phyloP scores from a whole-genome alignment of 176 grass and related monocot genomes.

The Hyparrhenia diplandra region DNA sequence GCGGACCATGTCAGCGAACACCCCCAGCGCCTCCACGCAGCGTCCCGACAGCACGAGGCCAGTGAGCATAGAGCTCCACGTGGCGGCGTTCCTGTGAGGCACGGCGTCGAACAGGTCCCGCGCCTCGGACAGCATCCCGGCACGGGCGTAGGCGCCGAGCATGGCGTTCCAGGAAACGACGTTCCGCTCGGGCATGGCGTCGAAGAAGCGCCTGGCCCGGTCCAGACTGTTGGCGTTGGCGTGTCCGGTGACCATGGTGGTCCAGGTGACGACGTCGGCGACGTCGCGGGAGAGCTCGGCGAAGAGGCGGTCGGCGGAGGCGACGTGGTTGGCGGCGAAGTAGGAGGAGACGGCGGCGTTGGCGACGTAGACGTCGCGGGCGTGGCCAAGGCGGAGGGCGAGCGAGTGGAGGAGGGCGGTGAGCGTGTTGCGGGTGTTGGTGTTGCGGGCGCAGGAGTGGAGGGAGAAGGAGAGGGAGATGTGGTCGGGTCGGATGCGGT shows the following conservation, averaged over 20 bases:
- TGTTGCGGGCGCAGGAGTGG: slow-evolving; percentile 31
- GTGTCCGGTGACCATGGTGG: slow-evolving; percentile 47
- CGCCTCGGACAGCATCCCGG: slow-evolving; percentile 31
- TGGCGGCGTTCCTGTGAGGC: slow-evolving; percentile 39
- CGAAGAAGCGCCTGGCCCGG: slow-evolving; percentile 38
- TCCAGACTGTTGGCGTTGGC: not conserved
- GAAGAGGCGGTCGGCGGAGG: slow-evolving; percentile 47
- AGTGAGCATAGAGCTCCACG: slow-evolving; percentile 35
- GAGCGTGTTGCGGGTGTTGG: not conserved
- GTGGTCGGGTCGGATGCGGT: slow-evolving; percentile 35
- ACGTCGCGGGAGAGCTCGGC: slow-evolving; percentile 27
- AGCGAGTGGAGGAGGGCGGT: slow-evolving; percentile 36
- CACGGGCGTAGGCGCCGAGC: slow-evolving; percentile 15
- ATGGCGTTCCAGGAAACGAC: slow-evolving; percentile 46
- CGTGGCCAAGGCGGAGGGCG: slow-evolving; percentile 36
- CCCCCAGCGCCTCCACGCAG: slow-evolving; percentile 27
- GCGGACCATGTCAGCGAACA: slow-evolving; percentile 26
- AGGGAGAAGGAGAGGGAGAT: slow-evolving; percentile 46
- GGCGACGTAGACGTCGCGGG: slow-evolving; percentile 27
- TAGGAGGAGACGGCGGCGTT: slow-evolving; percentile 40
- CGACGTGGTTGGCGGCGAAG: slow-evolving; percentile 31
- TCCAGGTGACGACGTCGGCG: slow-evolving; percentile 52
- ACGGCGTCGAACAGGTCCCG: slow-evolving; percentile 36
- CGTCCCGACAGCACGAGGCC: slow-evolving; percentile 25
- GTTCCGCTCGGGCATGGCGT: slow-evolving; percentile 40